Base-by-base conservation (phyloP, 805 yeast genomes). In the Lipomyces starkeyi region DNA sequence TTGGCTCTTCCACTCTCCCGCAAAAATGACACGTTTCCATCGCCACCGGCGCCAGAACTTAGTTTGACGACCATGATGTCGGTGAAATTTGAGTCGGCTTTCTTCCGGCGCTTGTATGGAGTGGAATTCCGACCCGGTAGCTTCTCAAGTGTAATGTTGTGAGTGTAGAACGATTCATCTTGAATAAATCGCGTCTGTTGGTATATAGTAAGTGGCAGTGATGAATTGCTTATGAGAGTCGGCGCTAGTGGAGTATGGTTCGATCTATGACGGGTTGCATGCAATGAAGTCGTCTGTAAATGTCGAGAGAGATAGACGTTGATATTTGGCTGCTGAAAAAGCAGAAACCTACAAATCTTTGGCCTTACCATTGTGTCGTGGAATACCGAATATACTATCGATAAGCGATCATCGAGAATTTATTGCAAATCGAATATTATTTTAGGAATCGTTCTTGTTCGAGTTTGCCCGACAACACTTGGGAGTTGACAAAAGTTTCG, bases 1-100 rank as follows among this genome's bases (percentile, higher is more conserved):
- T 84, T 83, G 0, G 97, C 83, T 56, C 91, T 80, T 54, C 93
- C 91, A 2, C 97, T 91, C 73, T 92, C 98, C 71, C 97, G 82
- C 67, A 88, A 85, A 78, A 95, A 95, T 0, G 98, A 90, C 0
- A 92, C 89, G 40, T 86, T 83, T 6, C 99, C 99, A 76, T 89
- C 83, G 1, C 99, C 99, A 25, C 99, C 99, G 54, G 80, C 82
- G 0, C 99, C 99, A 34, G 97, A 87, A 2, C 80, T 76, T 8
- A 92, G 80, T 64, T 85, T 86, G 9, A 94, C 83, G 7, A 91
- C 83, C 67, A 89, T 84, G 2, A 91, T 79, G 76, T 93, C 98
- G 1, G 86, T 79, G 75, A 85, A 89, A 22, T 73, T 71, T 22
- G 75, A 58, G 40, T 66, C 74, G 2, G 62, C 56, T 35, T 63